Base-by-base conservation (phyloP, 495 filamentous ascomycete species). In the Podospora appendiculata region DNA sequence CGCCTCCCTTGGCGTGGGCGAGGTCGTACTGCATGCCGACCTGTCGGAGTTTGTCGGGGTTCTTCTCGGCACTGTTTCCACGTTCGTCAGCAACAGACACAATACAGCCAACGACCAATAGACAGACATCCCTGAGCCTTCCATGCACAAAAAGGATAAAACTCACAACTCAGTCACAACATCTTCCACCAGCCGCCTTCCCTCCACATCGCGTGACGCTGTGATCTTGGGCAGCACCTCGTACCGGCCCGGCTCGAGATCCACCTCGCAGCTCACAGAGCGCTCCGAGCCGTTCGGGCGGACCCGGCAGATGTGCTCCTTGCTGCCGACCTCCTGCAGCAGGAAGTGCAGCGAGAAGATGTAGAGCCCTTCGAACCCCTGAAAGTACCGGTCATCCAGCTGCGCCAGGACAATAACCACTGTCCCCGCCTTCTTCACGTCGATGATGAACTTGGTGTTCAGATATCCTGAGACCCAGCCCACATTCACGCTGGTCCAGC, bases 1-100 rank as follows among this genome's bases (percentile, higher is more conserved):
- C 85, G 54, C 90, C 85, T 74, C 83, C 61, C 80, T 85, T 16
- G 8, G 82, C 81, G 54, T 88, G 82, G 7, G 87, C 84, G 4
- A 89, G 72, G 58, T 89, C 86, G 50, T 88, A 89, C 14, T 80
- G 82, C 45, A 85, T 76, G 14, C 85, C 86, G 13, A 87, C 78
- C 55, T 85, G 79, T 1, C 88, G 77, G 6, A 91, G 73, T 61
- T 91, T 91, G 48, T 85, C 80, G 12, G 85, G 81, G 41, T 76
- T 74, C 2, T 57, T 64, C 9, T 74, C 70, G 32, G 82, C 84
- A 25, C 55, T 57, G 50, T 41, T 34, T 4, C 25, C 25, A 25
- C 32, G 11, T 12, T 47, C 12, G 39, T 45, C 43, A 25, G 12
- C 41, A 13, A n/a, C 5, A 1, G 4, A 38, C 6, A 12, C 9